Percentiles rank a stretch among this genome's conserved stretches.
Conservation (phyloP, 306 rosid species). For the Pterocarpus santalinus region DNA sequence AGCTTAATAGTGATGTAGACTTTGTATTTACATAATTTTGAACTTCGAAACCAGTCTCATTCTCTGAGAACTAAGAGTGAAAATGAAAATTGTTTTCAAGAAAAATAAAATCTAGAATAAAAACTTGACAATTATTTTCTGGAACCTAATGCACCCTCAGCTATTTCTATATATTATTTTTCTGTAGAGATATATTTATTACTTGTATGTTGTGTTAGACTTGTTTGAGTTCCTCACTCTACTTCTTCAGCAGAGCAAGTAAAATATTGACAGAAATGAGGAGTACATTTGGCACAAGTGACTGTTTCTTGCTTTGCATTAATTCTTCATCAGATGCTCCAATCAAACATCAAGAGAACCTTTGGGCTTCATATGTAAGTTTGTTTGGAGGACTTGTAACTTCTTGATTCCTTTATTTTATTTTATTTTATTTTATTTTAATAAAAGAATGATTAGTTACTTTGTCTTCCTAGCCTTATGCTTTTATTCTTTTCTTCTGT, state of each 20-base stretch:
- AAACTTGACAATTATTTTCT: conserved; percentile 26
- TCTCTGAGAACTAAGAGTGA: conserved; percentile 30
- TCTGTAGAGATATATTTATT: conserved; percentile 22
- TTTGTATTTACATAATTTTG: conserved; percentile 17
- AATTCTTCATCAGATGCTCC: conserved; percentile 76
- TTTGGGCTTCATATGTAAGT: conserved; percentile 85
- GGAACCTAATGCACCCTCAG: conserved; percentile 23
- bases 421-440: not conserved
- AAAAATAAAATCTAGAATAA: conserved; percentile 1
- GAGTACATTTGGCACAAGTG: conserved; percentile 80
- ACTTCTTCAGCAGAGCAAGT: conserved; percentile 66
- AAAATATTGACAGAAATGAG: conserved; percentile 83
- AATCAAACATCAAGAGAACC: conserved; percentile 75
- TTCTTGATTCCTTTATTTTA: conserved; percentile 11
- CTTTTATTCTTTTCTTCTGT: conserved; percentile 20
- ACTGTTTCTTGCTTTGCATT: conserved; percentile 78
- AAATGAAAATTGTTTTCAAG: conserved; percentile 19
- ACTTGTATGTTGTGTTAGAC: conserved; percentile 32
- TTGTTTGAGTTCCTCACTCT: conserved; percentile 46
- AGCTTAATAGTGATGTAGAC: conserved; percentile 25
- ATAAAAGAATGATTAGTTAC: not conserved
- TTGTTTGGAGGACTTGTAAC: conserved; percentile 40
- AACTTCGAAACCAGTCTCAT: not conserved
- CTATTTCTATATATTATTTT: conserved; percentile 27
- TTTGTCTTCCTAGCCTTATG: conserved; percentile 18